A percentile compares a stretch with the other conserved stretches of the same genome.
These are phyloP conservation scores for Ceratobasidium sp. DNA, from an alignment of 1,284 basidiomycete genomes.

Conservation along the genomic window DNA sequence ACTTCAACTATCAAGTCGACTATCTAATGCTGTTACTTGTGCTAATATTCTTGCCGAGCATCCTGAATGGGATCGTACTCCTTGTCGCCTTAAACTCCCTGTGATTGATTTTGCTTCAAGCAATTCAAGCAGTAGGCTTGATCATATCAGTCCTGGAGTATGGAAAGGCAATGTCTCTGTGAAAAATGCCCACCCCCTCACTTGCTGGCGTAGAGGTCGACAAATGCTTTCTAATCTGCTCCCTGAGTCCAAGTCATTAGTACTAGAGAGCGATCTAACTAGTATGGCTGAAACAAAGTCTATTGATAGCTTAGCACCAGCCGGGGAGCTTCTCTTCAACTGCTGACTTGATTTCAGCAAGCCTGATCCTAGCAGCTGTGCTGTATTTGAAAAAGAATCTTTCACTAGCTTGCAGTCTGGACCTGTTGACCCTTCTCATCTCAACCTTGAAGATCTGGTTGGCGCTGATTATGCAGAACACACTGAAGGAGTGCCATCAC, in stretches of 20 bases:
- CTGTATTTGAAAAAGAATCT: too few relatives aligned
- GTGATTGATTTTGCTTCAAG: background rate
- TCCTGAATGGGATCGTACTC: slow-evolving; percentile 55
- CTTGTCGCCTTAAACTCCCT: slow-evolving; percentile 51
- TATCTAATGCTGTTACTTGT: slow-evolving; percentile 53
- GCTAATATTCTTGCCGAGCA: slow-evolving; percentile 54
- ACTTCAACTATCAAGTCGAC: slow-evolving; percentile 50
- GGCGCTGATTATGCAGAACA: background rate
- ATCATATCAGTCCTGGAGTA: slow-evolving; percentile 52
- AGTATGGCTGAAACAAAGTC: background rate
- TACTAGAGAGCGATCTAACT: background rate
- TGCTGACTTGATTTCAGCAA: background rate
- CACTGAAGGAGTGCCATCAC: background rate
- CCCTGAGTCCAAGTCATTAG: background rate
- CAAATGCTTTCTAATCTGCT: background rate
- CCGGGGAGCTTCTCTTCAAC: background rate
- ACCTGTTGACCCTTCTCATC: background rate
- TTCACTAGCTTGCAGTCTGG: background rate
- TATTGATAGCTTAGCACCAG: background rate
- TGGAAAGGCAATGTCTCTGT: slow-evolving; percentile 52
- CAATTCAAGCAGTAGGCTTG: slow-evolving; percentile 46
- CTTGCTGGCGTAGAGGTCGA: slow-evolving; percentile 51
- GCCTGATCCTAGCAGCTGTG: too few relatives aligned
- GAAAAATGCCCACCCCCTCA: slow-evolving; percentile 49
- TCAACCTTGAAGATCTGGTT: background rate